These are phyloP conservation scores for Phytophthora quininea DNA, from an alignment of 352 stramenopile species.

Conservation along the genomic window DNA sequence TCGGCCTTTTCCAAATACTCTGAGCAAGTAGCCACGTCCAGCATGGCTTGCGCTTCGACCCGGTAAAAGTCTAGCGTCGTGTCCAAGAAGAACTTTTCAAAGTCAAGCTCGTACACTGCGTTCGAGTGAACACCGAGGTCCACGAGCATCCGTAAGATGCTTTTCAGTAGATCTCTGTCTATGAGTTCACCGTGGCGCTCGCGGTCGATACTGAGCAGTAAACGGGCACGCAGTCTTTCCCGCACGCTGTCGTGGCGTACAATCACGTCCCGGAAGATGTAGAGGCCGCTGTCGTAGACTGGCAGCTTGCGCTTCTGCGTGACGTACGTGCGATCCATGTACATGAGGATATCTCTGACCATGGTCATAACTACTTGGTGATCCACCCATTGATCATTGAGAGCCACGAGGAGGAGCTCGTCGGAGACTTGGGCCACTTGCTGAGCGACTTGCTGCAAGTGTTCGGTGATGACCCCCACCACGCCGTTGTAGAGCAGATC, in stretches of 20 bases:
- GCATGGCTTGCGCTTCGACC: slow-evolving; percentile 83
- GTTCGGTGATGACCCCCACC: slow-evolving; percentile 89
- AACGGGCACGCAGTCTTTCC: slow-evolving; percentile 63
- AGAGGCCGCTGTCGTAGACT: slow-evolving; percentile 93
- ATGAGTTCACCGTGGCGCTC: slow-evolving; percentile 92
- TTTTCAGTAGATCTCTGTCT: slow-evolving; percentile 89
- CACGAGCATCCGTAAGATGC: slow-evolving; percentile 95
- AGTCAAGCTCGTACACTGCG: slow-evolving; percentile 97
- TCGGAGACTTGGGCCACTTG: slow-evolving; percentile 68
- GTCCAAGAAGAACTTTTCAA: slow-evolving; percentile 96
- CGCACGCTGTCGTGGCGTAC: slow-evolving; percentile 83
- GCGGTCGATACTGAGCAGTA: slow-evolving; percentile 86
- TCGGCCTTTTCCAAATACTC: slow-evolving; percentile 97
- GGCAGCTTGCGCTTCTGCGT: slow-evolving; percentile 91
- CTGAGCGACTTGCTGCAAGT: slow-evolving; percentile 67
- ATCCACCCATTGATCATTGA: slow-evolving; percentile 94
- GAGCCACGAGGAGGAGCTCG: slow-evolving; percentile 86
- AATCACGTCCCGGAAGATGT: slow-evolving; percentile 91
- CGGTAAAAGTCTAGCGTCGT: slow-evolving; percentile 95
- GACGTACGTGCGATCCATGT: slow-evolving; percentile 99
- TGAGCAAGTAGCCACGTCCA: slow-evolving; percentile 93
- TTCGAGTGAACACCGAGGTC: slow-evolving; percentile 91
- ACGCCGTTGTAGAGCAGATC: slow-evolving; percentile 97
- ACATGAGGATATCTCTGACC: slow-evolving; percentile 99
- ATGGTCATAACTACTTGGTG: slow-evolving; percentile 98